Base-by-base conservation (phyloP, 495 filamentous ascomycete genomes). In the Penicillium antarcticum region DNA sequence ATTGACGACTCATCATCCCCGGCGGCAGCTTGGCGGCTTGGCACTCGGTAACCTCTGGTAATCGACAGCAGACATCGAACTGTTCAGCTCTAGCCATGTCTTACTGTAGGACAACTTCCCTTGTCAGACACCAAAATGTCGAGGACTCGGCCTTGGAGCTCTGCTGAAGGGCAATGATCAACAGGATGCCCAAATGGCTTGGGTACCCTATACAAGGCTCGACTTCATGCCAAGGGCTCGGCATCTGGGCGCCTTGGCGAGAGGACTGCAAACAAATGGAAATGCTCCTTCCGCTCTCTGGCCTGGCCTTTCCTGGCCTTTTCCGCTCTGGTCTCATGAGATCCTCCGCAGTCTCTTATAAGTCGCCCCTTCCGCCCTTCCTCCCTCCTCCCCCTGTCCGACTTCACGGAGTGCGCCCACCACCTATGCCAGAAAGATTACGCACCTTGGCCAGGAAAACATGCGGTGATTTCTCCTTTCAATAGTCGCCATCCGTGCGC, bases 211-310 rank as follows among this genome's bases (percentile, higher is more conserved):
- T 39, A 32, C 46, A 43, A 37, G 32, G 31, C 52, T 53, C 42
- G 39, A 36, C 48, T 63, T 45, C 29, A 66, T 67, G 68, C 71
- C 69, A 71, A 74, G 71, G 61, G 58, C 69, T 73, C 68, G 69
- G 71, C 69, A 67, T 60, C 71, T 72, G 64, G 69, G 71, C 71
- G 61, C 51, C 71, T 74, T 74, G 71, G 71, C 71, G 62, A 57
- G 58, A 56, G 52, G 26, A 43, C 56, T 62, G 60, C 61, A 67
- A 63, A 55, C 52, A 57, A 57, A 41, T 59, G 56, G 51, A 52
- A 54, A 29, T 50, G 39, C 45, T 55, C 46, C 53, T 63, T 71
- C 66, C 67, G 69, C 69, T 51, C 53, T 53, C 53, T 52, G 55
- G 44, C 48, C 37, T 55, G 54, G 51, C 41, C 53, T 58, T 60